Base-by-base conservation (phyloP, 805 yeast genomes). In the Ogataea paraovalis region DNA sequence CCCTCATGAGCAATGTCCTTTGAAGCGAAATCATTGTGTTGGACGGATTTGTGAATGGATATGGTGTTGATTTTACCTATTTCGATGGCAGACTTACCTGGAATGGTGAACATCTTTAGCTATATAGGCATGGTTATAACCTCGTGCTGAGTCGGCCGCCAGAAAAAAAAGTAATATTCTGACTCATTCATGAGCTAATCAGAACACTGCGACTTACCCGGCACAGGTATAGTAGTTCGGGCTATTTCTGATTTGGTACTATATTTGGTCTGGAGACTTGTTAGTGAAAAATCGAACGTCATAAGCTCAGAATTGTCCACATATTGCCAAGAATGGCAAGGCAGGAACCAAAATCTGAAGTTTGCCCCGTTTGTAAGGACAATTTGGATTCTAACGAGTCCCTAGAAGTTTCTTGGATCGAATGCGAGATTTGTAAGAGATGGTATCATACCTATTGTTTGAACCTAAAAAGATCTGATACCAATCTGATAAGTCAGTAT, bases 391-490 rank as follows among this genome's bases (percentile, higher is more conserved):
- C 46, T 19, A 39, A 39, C 9, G 41, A 39, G 38, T 34, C 56
- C 13, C 40, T 52, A 30, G 48, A 56, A 22, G 55, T 59, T 25
- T 54, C 61, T 28, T 82, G 88, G 88, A 66, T 82, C 7, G 76
- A 72, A 43, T 83, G 90, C 61, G 81, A 76, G 33, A 52, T 60
- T 4, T 82, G 87, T 60, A 55, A 65, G 18, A 67, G 65, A 49
- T 74, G 87, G 88, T 75, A 56, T 58, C 90, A 84, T 58, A 56
- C 65, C 18, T 60, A 59, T 14, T 84, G 90, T 60, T 51, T 79
- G 2, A 53, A 58, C 1, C 48, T 80, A 10, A 49, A 72, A 0
- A 43, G 60, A 4, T 54, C 63, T 1, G 73, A 73, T 7, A 63
- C 77, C 2, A 59, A 66, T 18, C 56, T 60, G 12, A 67, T 82